phyloP scores from a whole-genome alignment of 176 grass and related monocot genomes.

The Puya raimondii region DNA sequence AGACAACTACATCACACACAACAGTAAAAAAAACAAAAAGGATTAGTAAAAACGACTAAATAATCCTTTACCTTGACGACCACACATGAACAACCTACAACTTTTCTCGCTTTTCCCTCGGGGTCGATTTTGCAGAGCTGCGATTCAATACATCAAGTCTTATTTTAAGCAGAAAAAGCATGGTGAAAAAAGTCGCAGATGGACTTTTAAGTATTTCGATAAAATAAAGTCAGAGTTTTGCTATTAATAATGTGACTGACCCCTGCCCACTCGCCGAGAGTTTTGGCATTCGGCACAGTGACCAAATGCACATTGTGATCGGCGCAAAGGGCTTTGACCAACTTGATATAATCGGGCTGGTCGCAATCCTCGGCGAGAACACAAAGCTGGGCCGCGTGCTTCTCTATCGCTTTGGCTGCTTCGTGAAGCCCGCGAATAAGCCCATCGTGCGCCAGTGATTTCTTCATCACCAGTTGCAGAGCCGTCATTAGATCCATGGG shows the following conservation, averaged over 20 bases:
- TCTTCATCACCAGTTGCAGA: conserved; percentile 51
- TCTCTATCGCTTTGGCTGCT: conserved; percentile 32
- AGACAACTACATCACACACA: neutral
- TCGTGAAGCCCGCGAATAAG: conserved; percentile 27
- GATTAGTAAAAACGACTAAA: neutral
- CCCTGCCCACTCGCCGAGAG: conserved; percentile 30
- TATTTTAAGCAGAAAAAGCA: neutral
- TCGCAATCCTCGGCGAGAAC: conserved; percentile 31
- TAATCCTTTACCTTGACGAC: conserved; percentile 1
- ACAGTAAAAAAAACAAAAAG: neutral
- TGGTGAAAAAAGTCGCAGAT: neutral
- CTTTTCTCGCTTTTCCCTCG: conserved; percentile 5
- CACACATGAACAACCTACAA: neutral
- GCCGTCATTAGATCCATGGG: conserved; percentile 67
- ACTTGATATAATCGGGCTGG: conserved; percentile 12
- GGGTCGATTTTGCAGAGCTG: conserved; percentile 8
- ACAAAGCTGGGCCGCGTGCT: conserved; percentile 30
- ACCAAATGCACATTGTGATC: conserved; percentile 2
- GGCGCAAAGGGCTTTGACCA: conserved; percentile 9
- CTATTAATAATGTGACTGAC: neutral
- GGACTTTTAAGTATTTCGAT: no score
- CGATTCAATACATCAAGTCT: neutral
- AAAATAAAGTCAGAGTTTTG: no score
- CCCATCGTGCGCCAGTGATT: conserved; percentile 41
- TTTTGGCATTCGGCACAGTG: no score